A percentile compares a stretch with the other conserved stretches of the same genome.
Conservation (phyloP, 2,329 filamentous ascomycete genomes). For the Talaromyces sp. region DNA sequence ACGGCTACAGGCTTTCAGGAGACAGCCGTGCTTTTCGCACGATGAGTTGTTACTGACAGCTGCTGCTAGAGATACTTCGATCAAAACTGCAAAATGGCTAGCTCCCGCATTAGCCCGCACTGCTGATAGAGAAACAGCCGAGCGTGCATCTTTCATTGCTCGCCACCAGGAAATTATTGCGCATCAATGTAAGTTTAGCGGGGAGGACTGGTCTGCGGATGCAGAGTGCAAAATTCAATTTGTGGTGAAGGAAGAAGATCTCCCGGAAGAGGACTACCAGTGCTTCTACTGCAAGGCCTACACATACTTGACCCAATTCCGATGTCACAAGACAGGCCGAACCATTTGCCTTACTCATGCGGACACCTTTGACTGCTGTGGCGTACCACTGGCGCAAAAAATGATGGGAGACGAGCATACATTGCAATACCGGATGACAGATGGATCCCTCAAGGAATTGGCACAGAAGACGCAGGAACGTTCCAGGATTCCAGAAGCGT, state of each 20-base stretch:
- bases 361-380: slow-evolving; percentile 75
- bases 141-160: slow-evolving; percentile 63
- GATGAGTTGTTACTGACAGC: slow-evolving; percentile 92
- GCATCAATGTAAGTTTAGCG: slow-evolving; percentile 52
- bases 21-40: slow-evolving; percentile 94
- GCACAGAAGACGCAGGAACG: slow-evolving; percentile 80
- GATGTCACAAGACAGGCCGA: slow-evolving; percentile 75
- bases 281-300: slow-evolving; percentile 90
- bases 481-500: slow-evolving; percentile 75
- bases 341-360: slow-evolving; percentile 78
- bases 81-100: slow-evolving; percentile 92
- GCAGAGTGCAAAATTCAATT: slow-evolving; percentile 55
- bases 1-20: slow-evolving; percentile 76
- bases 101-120: slow-evolving; percentile 79
- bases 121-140: slow-evolving; percentile 63
- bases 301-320: slow-evolving; percentile 84
- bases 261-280: slow-evolving; percentile 87
- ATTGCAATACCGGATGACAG: slow-evolving; percentile 70
- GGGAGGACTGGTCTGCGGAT: slow-evolving; percentile 39
- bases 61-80: slow-evolving; percentile 70
- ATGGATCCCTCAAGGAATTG: slow-evolving; percentile 61
- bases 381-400: slow-evolving; percentile 60
- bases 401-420: slow-evolving; percentile 65
- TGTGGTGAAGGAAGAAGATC: slow-evolving; percentile 64
- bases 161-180: slow-evolving; percentile 55